phyloP scores from a whole-genome alignment of 2,329 filamentous ascomycete genomes.

The Microascus cirrosus region DNA sequence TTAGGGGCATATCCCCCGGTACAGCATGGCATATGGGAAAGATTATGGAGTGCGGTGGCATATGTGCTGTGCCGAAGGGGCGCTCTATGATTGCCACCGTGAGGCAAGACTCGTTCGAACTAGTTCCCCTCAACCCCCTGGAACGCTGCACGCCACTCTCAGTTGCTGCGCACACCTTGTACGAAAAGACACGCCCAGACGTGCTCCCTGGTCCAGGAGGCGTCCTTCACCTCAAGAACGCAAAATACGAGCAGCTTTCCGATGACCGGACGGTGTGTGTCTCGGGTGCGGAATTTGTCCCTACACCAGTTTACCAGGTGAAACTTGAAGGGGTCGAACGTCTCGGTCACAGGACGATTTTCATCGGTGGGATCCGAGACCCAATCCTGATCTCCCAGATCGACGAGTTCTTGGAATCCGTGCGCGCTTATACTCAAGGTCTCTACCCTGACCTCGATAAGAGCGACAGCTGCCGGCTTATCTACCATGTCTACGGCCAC shows the following conservation, averaged over 20 bases:
- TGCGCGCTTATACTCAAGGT: no score
- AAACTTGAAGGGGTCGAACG: no score
- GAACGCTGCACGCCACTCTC: conserved; percentile 31
- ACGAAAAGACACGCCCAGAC: conserved; percentile 41
- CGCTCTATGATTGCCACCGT: conserved; percentile 26
- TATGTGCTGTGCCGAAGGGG: conserved; percentile 33
- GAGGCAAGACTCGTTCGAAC: conserved; percentile 30
- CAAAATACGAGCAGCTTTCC: conserved; percentile 26
- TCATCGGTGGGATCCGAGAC: no score
- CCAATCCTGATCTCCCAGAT: no score
- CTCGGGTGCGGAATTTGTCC: conserved; percentile 23
- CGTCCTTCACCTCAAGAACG: conserved; percentile 24
- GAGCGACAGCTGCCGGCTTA: no score
- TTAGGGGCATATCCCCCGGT: conserved; percentile 17
- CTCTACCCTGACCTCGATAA: no score
- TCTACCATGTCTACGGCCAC: no score
- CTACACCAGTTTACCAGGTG: conserved; percentile 6
- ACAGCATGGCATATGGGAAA: conserved; percentile 39
- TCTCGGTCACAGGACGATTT: no score
- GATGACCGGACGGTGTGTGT: conserved; percentile 25
- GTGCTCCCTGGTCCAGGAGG: conserved; percentile 36
- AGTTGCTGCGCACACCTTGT: conserved; percentile 39
- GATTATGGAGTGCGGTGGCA: conserved; percentile 38
- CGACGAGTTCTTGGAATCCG: no score
- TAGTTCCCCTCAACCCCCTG: conserved; percentile 25